Evolutionary conservation across 441 rosid genomes (phyloP).

Genomic region (Codiaeum variegatum): DNA sequence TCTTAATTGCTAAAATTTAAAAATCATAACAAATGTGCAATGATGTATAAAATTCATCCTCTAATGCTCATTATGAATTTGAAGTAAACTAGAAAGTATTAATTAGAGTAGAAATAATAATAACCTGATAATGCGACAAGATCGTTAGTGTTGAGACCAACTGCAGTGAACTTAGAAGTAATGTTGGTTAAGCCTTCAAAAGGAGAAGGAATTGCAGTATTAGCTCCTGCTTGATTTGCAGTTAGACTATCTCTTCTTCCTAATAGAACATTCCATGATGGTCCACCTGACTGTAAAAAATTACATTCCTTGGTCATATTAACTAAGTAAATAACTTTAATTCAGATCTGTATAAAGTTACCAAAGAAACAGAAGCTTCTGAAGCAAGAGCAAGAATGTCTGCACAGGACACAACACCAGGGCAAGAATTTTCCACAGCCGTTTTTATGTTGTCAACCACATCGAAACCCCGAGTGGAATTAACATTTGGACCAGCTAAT

Average conservation of each 20-base stretch:
- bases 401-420: constrained; percentile 76
- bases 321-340: neutral
- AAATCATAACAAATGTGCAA: too few species aligned
- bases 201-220: constrained; percentile 37
- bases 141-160: constrained; percentile 49
- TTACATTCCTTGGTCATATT: neutral
- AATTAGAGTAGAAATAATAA: neutral
- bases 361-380: constrained; percentile 55
- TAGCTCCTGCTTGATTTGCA: constrained; percentile 36
- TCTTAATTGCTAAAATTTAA: too few species aligned
- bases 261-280: constrained; percentile 45
- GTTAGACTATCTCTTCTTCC: constrained; percentile 59
- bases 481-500: constrained; percentile 39
- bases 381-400: constrained; percentile 69
- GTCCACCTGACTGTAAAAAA: constrained; percentile 51
- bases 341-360: constrained; percentile 14
- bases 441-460: constrained; percentile 69
- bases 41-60: too few species aligned
- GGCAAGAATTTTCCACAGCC: constrained; percentile 52
- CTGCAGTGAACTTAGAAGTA: constrained; percentile 38
- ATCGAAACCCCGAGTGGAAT: constrained; percentile 46
- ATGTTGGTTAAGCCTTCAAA: constrained; percentile 30
- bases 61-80: too few species aligned
- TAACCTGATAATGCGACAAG: constrained; percentile 57
- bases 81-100: too few species aligned